Conservation (phyloP, 2,329 filamentous ascomycete genomes). For the Karstenula rhodostoma region DNA sequence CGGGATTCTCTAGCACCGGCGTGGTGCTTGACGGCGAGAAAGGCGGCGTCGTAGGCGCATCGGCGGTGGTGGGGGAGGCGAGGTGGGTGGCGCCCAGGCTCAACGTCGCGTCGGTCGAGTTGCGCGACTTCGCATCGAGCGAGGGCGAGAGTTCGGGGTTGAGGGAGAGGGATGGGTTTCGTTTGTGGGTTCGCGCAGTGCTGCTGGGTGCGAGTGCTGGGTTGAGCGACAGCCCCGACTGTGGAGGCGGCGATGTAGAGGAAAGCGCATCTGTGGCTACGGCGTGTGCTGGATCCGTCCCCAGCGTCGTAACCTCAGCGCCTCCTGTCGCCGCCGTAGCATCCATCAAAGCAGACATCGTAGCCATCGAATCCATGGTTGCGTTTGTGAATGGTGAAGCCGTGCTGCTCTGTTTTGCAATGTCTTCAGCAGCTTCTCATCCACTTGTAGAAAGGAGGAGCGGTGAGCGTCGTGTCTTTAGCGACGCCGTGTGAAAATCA, state of each 20-base stretch:
- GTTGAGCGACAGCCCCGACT: constrained; percentile 20
- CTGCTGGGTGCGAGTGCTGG: constrained; percentile 12
- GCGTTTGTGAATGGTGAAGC: background rate
- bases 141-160: constrained; percentile 2
- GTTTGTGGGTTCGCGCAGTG: background rate
- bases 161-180: constrained; percentile 13
- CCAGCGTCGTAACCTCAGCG: constrained; percentile 16
- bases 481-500: constrained; percentile 1
- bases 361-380: constrained; percentile 18
- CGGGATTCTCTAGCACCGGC: constrained; percentile 35
- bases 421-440: background rate
- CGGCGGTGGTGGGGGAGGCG: constrained; percentile 7
- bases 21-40: constrained; percentile 45
- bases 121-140: constrained; percentile 7
- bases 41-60: constrained; percentile 32
- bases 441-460: background rate
- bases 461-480: background rate
- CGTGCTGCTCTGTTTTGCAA: background rate
- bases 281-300: constrained; percentile 19
- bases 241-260: constrained; percentile 37
- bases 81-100: constrained; percentile 1
- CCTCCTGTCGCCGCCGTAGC: constrained; percentile 26
- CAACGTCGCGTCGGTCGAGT: constrained; percentile 8
- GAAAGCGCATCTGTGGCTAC: constrained; percentile 10
- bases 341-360: constrained; percentile 21